Conservation (phyloP, 2,329 filamentous ascomycete species). For the Colletotrichum eleusines region DNA sequence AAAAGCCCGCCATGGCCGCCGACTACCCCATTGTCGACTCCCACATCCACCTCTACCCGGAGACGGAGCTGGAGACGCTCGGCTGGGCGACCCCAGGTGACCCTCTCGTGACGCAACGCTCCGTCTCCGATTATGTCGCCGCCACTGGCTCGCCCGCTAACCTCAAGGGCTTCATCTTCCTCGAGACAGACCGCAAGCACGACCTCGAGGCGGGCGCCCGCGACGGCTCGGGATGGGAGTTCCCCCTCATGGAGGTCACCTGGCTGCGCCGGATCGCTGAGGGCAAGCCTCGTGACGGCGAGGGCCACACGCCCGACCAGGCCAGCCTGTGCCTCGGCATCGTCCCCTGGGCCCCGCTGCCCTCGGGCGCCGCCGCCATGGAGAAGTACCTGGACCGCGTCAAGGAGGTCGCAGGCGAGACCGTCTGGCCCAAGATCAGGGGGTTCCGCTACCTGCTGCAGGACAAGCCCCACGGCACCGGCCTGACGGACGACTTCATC, state of each 20-base stretch:
- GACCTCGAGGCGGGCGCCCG: conserved; percentile 61
- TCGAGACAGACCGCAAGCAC: conserved; percentile 84
- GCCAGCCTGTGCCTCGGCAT: conserved; percentile 73
- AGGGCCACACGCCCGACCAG: conserved; percentile 68
- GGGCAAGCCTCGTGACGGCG: conserved; percentile 66
- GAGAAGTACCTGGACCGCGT: conserved; percentile 74
- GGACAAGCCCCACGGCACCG: conserved; percentile 75
- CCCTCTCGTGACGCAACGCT: conserved; percentile 73
- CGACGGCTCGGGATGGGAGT: conserved; percentile 70
- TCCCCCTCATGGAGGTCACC: conserved; percentile 78
- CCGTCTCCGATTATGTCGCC: conserved; percentile 71
- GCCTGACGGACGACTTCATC: conserved; percentile 74
- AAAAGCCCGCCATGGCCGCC: conserved; percentile 48
- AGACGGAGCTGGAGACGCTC: conserved; percentile 73
- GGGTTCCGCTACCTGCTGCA: conserved; percentile 89
- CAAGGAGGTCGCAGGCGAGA: conserved; percentile 69
- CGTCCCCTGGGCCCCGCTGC: conserved; percentile 88
- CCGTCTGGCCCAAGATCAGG: conserved; percentile 74
- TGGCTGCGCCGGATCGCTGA: conserved; percentile 76
- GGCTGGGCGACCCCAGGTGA: conserved; percentile 74
- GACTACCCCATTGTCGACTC: conserved; percentile 81
- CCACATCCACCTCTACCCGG: conserved; percentile 90
- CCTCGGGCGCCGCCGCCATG: conserved; percentile 71
- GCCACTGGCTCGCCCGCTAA: conserved; percentile 55
- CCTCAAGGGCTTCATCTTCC: conserved; percentile 80